Evolutionary conservation across 768 basidiomycete genomes (phyloP).

Genomic region (Podaxis sp.): DNA sequence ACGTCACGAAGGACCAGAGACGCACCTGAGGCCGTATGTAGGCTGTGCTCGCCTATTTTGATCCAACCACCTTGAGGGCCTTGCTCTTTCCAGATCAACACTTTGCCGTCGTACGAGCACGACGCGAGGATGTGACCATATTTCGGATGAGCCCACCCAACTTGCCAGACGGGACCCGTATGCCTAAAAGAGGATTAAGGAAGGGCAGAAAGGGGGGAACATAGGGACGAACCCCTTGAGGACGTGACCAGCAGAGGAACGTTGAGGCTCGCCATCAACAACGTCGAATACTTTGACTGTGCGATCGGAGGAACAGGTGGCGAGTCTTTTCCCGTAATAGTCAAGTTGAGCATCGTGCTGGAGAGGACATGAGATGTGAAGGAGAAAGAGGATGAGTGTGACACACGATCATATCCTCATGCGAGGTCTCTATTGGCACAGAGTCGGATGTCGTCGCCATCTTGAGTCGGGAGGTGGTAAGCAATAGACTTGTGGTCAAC

Average conservation of each 20-base stretch:
- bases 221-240: slow-evolving; percentile 66
- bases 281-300: slow-evolving; percentile 96
- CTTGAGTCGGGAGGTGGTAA: not conserved
- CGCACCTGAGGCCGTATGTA: slow-evolving; percentile 92
- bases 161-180: slow-evolving; percentile 97
- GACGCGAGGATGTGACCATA: slow-evolving; percentile 96
- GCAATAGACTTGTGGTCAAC: too few species aligned
- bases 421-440: slow-evolving; percentile 89
- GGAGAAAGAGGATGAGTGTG: not conserved
- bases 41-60: slow-evolving; percentile 92
- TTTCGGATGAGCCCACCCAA: slow-evolving; percentile 98
- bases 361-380: not conserved
- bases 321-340: slow-evolving; percentile 95
- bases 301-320: slow-evolving; percentile 94
- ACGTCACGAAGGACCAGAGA: slow-evolving; percentile 15
- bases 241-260: slow-evolving; percentile 62
- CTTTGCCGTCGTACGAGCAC: slow-evolving; percentile 98
- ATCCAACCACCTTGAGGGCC: slow-evolving; percentile 75
- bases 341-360: slow-evolving; percentile 98
- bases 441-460: slow-evolving; percentile 59
- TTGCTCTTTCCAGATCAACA: slow-evolving; percentile 98
- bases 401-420: slow-evolving; percentile 98
- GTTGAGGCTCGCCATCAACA: slow-evolving; percentile 80
- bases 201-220: not conserved
- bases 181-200: slow-evolving; percentile 52